Evolutionary conservation across 2,329 filamentous ascomycete genomes (phyloP).

Genomic region (Aureobasidium subglaciale): DNA sequence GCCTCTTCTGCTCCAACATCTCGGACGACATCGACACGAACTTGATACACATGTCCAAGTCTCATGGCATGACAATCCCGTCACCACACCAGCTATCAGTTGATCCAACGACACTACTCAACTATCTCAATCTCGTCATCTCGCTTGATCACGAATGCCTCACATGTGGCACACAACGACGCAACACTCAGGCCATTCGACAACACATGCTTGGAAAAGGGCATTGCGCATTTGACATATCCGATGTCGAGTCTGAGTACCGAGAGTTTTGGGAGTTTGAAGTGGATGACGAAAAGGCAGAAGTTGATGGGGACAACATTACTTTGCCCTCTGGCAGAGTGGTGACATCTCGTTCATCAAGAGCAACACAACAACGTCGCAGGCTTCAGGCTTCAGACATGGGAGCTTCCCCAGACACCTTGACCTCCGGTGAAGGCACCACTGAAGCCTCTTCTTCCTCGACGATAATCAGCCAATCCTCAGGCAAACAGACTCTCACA

Average conservation of each 20-base stretch:
- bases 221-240: conserved; percentile 85
- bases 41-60: conserved; percentile 79
- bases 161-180: conserved; percentile 76
- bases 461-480: not conserved
- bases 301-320: not conserved
- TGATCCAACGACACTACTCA: conserved; percentile 72
- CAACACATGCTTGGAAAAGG: conserved; percentile 97
- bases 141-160: conserved; percentile 76
- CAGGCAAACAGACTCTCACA: not conserved
- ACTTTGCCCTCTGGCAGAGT: not conserved
- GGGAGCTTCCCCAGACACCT: too few species aligned
- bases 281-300: not conserved
- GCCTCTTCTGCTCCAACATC: conserved; percentile 86
- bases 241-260: conserved; percentile 86
- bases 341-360: not conserved
- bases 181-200: conserved; percentile 71
- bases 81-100: conserved; percentile 72
- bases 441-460: not conserved
- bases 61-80: conserved; percentile 93
- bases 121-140: conserved; percentile 72
- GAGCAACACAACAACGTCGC: not conserved
- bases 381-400: not conserved
- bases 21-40: conserved; percentile 69
- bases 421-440: too few species aligned
- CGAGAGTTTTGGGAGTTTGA: conserved; percentile 92